Percentiles rank a stretch among this genome's conserved stretches.
Evolutionary conservation across 176 grass and related monocot species (phyloP).

Genomic region (Hordeum marinum): DNA sequence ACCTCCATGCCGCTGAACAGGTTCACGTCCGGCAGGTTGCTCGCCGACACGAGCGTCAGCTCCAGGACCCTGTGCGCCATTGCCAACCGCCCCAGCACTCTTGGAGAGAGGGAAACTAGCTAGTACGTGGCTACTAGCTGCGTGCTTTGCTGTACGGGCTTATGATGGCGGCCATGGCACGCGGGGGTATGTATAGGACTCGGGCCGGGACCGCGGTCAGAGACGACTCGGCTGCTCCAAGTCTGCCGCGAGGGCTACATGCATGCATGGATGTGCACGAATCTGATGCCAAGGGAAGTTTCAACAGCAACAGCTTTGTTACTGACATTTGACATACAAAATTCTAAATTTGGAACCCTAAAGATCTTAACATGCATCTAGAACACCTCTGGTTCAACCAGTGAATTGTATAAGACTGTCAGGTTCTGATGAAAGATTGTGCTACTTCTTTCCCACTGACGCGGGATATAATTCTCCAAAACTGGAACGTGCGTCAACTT

Average conservation of each 20-base stretch:
- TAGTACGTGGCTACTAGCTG: too few relatives aligned
- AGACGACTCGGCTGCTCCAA: not conserved
- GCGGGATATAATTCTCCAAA: not conserved
- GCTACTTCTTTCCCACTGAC: not conserved
- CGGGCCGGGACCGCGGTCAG: not conserved
- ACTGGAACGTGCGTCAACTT: not conserved
- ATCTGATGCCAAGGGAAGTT: not conserved
- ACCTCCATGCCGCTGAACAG: conserved; percentile 34
- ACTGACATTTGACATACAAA: not conserved
- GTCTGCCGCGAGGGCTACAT: not conserved
- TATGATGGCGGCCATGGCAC: not conserved
- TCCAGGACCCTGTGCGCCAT: conserved; percentile 34
- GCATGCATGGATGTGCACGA: not conserved
- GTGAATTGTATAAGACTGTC: not conserved
- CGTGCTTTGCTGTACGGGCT: not conserved
- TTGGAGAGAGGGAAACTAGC: too few relatives aligned
- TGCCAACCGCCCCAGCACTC: not conserved
- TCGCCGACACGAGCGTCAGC: conserved; percentile 45
- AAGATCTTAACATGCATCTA: not conserved
- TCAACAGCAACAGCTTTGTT: not conserved
- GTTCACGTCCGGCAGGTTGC: conserved; percentile 44
- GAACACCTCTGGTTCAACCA: not conserved
- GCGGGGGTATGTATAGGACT: conserved; percentile 1
- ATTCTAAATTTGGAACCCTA: not conserved
- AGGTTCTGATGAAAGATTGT: not conserved